Percentiles rank a stretch among this genome's conserved stretches.
Conservation (phyloP, 345 rosid genomes). For the Pistacia vera region DNA sequence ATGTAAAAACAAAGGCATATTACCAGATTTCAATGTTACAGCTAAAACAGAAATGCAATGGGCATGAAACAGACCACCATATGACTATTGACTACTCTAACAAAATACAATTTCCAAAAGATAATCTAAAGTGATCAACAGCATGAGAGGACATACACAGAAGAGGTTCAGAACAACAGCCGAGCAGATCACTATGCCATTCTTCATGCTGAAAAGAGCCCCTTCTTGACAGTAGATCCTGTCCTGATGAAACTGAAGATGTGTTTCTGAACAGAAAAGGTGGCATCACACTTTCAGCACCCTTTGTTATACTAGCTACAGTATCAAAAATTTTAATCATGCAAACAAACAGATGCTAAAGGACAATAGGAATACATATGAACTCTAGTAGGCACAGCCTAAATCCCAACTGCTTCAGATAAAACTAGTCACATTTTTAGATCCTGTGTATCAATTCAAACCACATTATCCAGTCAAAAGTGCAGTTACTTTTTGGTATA, state of each 20-base stretch:
- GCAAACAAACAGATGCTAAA: background rate
- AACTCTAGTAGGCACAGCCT: background rate
- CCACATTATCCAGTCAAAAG: background rate
- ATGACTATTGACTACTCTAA: background rate
- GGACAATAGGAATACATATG: background rate
- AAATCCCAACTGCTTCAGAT: background rate
- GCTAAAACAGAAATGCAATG: background rate
- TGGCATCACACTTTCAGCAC: slow-evolving; percentile 20
- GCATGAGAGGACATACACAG: slow-evolving; percentile 59
- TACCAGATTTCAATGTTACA: background rate
- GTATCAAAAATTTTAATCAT: background rate
- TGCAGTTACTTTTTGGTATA: background rate
- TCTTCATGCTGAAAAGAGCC: slow-evolving; percentile 63
- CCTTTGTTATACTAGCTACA: background rate
- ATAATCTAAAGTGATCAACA: background rate
- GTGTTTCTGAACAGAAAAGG: slow-evolving; percentile 57
- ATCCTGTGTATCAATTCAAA: background rate
- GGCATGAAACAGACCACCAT: background rate
- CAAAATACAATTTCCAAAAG: background rate
- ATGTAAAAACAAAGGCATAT: background rate
- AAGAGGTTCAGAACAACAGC: slow-evolving; percentile 92
- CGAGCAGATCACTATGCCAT: slow-evolving; percentile 95
- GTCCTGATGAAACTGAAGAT: slow-evolving; percentile 74
- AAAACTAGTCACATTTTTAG: background rate
- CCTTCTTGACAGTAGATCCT: slow-evolving; percentile 63